phyloP scores from a whole-genome alignment of 305 asterid species.

The Fraxinus nigra region DNA sequence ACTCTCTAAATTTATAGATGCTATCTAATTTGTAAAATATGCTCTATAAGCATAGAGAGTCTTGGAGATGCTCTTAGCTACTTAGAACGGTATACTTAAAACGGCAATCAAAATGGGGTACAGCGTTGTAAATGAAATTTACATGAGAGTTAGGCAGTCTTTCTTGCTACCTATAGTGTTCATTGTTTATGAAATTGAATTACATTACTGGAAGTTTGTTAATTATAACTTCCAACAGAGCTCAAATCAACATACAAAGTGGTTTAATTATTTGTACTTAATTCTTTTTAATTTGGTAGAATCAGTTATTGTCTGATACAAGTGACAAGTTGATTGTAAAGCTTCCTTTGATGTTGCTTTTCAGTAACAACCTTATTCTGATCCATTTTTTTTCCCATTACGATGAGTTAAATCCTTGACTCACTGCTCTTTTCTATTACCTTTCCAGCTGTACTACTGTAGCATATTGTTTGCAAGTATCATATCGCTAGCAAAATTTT shows the following conservation, averaged over 20 bases:
- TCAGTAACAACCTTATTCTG: not conserved
- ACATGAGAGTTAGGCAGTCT: conserved; percentile 9
- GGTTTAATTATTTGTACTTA: not conserved
- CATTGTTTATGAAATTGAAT: conserved; percentile 1
- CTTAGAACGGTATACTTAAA: not conserved
- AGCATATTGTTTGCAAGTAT: not conserved
- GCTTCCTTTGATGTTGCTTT: conserved; percentile 1
- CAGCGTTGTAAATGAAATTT: not conserved
- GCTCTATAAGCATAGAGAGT: not conserved
- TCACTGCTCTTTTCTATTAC: not conserved
- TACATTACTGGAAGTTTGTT: not conserved
- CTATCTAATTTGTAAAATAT: not conserved
- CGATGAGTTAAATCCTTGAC: not conserved
- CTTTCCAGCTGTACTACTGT: not conserved
- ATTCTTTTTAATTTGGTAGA: not conserved
- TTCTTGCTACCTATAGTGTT: not conserved
- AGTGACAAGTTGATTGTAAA: not conserved
- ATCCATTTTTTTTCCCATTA: not conserved
- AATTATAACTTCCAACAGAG: not conserved
- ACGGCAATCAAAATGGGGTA: not conserved
- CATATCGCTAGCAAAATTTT: not conserved
- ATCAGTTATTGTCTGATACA: not conserved
- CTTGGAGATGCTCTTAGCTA: not conserved
- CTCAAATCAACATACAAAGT: not conserved
- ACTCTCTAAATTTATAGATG: not conserved